These are phyloP conservation scores for Cydonia oblonga DNA, from an alignment of 331 rosid genomes.

Conservation along the genomic window DNA sequence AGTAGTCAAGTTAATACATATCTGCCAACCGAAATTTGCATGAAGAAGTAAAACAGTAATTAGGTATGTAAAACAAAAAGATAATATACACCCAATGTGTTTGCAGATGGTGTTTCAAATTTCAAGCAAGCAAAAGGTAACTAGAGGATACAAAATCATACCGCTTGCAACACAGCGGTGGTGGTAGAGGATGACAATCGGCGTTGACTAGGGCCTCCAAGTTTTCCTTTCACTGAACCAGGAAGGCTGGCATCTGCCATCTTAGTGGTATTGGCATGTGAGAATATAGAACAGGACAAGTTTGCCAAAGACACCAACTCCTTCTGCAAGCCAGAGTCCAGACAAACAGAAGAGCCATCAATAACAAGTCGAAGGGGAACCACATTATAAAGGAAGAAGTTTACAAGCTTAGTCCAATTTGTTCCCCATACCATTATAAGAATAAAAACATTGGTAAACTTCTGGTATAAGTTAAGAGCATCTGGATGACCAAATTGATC, in stretches of 20 bases:
- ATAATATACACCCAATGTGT: not conserved
- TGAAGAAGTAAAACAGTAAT: not conserved
- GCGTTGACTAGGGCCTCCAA: slow-evolving; percentile 97
- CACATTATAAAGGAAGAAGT: not conserved
- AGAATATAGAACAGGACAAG: slow-evolving; percentile 59
- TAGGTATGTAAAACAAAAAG: not conserved
- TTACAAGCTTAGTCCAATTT: slow-evolving; percentile 6
- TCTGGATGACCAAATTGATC: slow-evolving; percentile 30
- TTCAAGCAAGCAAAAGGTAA: slow-evolving; percentile 6
- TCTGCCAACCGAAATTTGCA: not conserved
- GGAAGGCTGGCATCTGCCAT: slow-evolving; percentile 47
- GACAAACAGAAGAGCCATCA: slow-evolving; percentile 10
- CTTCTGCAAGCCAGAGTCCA: slow-evolving; percentile 35
- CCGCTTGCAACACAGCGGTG: slow-evolving; percentile 63
- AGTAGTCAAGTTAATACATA: not conserved
- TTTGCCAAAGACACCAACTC: slow-evolving; percentile 61
- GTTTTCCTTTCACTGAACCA: slow-evolving; percentile 79
- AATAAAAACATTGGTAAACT: slow-evolving; percentile 37
- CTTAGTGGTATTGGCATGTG: slow-evolving; percentile 24
- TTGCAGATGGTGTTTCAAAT: not conserved
- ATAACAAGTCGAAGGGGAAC: slow-evolving; percentile 7
- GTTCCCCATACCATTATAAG: slow-evolving; percentile 50
- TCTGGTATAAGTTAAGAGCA: slow-evolving; percentile 26
- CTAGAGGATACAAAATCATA: slow-evolving; percentile 28
- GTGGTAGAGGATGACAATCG: slow-evolving; percentile 64